Conservation (phyloP, 768 basidiomycete species). For the Lentinula aciculospora region DNA sequence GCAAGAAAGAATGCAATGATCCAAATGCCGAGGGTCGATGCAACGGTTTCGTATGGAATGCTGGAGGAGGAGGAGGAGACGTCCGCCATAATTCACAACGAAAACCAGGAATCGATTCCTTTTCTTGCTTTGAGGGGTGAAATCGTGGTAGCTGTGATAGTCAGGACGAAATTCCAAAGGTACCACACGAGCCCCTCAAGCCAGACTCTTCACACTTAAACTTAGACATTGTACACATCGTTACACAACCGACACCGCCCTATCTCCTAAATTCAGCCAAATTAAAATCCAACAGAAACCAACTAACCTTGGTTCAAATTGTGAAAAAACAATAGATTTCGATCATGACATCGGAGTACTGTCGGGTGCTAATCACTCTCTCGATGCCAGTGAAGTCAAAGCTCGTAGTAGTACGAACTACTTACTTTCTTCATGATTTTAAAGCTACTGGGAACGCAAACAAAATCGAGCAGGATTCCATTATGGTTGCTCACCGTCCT, state of each 20-base stretch:
- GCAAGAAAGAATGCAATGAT: neutral
- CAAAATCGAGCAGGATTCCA: too few relatives aligned
- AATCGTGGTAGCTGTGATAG: too few relatives aligned
- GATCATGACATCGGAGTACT: neutral
- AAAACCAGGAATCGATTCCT: neutral
- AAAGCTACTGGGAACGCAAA: too few relatives aligned
- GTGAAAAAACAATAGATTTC: neutral
- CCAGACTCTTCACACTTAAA: neutral
- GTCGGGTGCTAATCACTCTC: too few relatives aligned
- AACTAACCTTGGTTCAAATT: neutral
- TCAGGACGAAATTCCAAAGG: neutral
- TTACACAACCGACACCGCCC: neutral
- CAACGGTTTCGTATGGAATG: neutral
- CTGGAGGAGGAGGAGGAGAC: neutral
- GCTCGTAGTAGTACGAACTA: too few relatives aligned
- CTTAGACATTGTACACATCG: neutral
- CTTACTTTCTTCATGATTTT: too few relatives aligned
- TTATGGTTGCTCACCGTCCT: too few relatives aligned
- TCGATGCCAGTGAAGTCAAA: too few relatives aligned
- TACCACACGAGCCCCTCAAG: neutral
- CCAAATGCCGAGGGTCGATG: neutral
- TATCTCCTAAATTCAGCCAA: neutral
- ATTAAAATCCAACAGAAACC: neutral
- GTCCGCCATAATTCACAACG: neutral
- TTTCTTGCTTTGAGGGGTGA: neutral